A percentile compares a stretch with the other conserved stretches of the same genome.
phyloP scores from a whole-genome alignment of 2,329 filamentous ascomycete genomes.

The Trichoderma sp. region DNA sequence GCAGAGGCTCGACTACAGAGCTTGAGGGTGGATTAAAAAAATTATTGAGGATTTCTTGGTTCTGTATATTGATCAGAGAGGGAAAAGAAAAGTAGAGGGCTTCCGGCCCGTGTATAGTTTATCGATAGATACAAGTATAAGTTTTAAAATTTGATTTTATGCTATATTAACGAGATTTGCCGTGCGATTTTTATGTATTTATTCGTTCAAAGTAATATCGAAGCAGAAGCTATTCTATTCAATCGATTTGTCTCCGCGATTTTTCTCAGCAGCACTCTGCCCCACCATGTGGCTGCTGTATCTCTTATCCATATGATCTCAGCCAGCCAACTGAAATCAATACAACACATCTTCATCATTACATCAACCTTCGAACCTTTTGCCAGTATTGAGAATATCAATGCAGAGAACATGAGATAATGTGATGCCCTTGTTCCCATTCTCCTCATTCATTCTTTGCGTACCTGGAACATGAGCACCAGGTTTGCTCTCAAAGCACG shows the following conservation, averaged over 20 bases:
- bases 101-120: constrained; percentile 38
- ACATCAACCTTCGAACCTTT: not conserved
- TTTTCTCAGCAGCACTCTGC: not conserved
- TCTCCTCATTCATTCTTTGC: not conserved
- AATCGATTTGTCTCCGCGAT: not conserved
- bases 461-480: not conserved
- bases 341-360: not conserved
- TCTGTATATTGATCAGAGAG: constrained; percentile 38
- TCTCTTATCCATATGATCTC: not conserved
- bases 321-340: not conserved
- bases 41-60: constrained; percentile 34
- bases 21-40: constrained; percentile 71
- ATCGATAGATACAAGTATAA: constrained; percentile 35
- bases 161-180: not conserved
- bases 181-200: not conserved
- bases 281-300: not conserved
- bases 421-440: not conserved
- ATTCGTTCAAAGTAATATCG: no score
- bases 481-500: not conserved
- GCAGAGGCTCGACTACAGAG: constrained; percentile 89
- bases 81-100: constrained; percentile 30
- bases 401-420: not conserved
- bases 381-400: not conserved
- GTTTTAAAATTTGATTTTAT: not conserved
- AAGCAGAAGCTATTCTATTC: no score